Evolutionary conservation across 352 stramenopile species (phyloP), one percentile per base, ranked within the genome.

Genomic region (Pythium dissimile): DNA sequence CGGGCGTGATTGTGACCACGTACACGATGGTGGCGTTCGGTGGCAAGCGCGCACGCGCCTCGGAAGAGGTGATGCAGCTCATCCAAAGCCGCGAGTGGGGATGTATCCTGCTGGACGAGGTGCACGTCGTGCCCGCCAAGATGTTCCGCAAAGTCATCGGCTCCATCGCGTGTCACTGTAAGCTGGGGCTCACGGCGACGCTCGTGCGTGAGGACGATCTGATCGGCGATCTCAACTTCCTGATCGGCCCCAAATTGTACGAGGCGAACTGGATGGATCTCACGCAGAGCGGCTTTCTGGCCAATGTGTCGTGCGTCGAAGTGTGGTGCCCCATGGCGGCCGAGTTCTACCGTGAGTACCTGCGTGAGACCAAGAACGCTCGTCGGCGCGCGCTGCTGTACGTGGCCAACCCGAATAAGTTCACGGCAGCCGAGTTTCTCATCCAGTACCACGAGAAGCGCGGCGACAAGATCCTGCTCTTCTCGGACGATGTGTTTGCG

Each of bases 231-330:
- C 78, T 99, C n/a, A 98, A 99, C 75, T 99, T 98, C 75, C 84
- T 99, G 12, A 99, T 99, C 63, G 97, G 97, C 13, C 97, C 96
- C 1, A 99, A 99, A 68, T 66, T 94, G 20, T 94, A 94, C 49
- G 84, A 94, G 63, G 97, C 97, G 26, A 99, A 99, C 73, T 99
- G 97, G 97, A 99, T 99, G 96, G 96, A 99, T 77, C 75, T 99
- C 10, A 99, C 97, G 26, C 88, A 96, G 45, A 94, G 92, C 41
- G 95, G 97, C 3, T 99, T 98, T 69, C 64, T 99, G 37, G 96
- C 97, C 23, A 99, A 99, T 66, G 97, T 99, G 8, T 94, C 94
- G 57, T 99, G 97, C 59, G 90, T 99, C 3, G 97, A 99, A 75
- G 92, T 99, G 12, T 99, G 97, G 97, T 99, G 97, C 62, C 94